These are phyloP conservation scores for Sechiopsis laciniata DNA, from an alignment of 306 rosid species.

Conservation along the genomic window DNA sequence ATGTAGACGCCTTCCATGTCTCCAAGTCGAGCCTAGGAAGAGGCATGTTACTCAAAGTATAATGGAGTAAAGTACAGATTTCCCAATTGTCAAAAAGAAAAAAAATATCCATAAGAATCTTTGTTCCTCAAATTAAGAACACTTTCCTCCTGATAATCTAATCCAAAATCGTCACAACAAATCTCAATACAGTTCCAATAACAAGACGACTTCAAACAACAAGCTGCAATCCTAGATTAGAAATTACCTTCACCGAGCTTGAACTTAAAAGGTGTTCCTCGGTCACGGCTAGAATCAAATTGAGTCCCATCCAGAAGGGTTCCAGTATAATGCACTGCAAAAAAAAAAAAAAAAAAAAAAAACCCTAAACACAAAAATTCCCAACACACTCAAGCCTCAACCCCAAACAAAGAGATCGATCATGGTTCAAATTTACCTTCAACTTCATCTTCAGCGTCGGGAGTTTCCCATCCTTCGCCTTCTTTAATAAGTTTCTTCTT, in stretches of 20 bases:
- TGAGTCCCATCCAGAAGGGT: constrained; percentile 69
- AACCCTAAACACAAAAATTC: background rate
- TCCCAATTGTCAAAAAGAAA: no score
- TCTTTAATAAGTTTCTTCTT: constrained; percentile 72
- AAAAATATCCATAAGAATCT: background rate
- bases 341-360: background rate
- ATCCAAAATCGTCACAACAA: background rate
- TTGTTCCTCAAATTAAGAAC: background rate
- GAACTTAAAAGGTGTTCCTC: constrained; percentile 66
- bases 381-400: background rate
- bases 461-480: constrained; percentile 74
- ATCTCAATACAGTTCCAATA: background rate
- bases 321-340: constrained; percentile 73
- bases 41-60: no score
- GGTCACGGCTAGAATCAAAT: constrained; percentile 76
- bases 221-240: background rate
- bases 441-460: constrained; percentile 62
- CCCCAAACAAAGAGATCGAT: background rate
- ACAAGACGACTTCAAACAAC: background rate
- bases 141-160: background rate
- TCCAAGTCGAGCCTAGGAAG: no score
- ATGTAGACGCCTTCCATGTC: no score
- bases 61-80: no score
- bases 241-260: constrained; percentile 65
- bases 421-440: constrained; percentile 39